Base-by-base conservation (phyloP, 2,329 filamentous ascomycete genomes). In the Lachnellula suecica region DNA sequence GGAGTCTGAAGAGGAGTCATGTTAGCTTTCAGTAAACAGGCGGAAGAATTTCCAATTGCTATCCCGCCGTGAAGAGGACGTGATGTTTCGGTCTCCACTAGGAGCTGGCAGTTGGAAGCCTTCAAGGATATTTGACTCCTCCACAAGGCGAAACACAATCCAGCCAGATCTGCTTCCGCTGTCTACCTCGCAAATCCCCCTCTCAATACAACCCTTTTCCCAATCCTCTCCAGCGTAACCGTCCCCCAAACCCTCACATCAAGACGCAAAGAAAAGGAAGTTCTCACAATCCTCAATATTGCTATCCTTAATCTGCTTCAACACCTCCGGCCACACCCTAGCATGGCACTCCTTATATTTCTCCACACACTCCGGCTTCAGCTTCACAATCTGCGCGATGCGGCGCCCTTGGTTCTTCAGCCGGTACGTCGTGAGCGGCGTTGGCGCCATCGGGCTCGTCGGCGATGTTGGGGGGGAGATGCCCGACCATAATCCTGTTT, bases 301-400 rank as follows among this genome's bases (percentile, higher is more conserved):
- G 68, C 84, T 89, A 37, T 85, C 81, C 66, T 85, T 83, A 64
- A 93, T 91, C 71, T 91, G 86, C 67, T 83, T 78, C 29, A 89
- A 71, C 1, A 94, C 88, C 61, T 88, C 86, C 5, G 88, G 88
- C 89, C 88, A 93, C 1, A 91, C 87, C 4, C 77, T 78, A 6
- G 82, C 83, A 66, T 92, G 89, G 57, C 82, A 85, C 62, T 84
- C 78, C 68, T 89, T 91, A 73, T 92, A 93, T 59, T 84, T 79
- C 20, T 79, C 78, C 13, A 87, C 72, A 56, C 74, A 79, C 57
- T 87, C 82, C 11, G 83, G 82, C 70, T 84, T 88, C 51, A 93
- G 78, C 65, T 83, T 84, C 49, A 92, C 78, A 59, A 90, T 86
- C 70, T 91, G 88, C 35, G 79, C 87, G 61, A 91, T 79, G 54